phyloP scores from a whole-genome alignment of 176 grass and related monocot species.

The Alloteropsis semialata region DNA sequence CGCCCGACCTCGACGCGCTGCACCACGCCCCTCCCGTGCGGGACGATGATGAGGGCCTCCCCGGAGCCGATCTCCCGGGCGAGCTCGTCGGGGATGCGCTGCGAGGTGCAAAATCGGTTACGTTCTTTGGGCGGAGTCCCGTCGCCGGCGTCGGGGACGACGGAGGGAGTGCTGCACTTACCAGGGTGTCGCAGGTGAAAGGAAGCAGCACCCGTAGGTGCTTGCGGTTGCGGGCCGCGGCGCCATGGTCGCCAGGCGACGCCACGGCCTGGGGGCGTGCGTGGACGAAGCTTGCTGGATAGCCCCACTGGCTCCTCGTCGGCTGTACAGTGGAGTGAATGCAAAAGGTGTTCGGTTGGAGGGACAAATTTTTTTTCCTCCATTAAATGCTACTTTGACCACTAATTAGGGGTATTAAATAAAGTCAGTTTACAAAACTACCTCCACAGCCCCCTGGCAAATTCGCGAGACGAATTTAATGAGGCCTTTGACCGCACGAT shows the following conservation, averaged over 20 bases:
- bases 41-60: background rate
- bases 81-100: background rate
- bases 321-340: no score
- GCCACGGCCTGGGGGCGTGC: background rate
- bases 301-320: no score
- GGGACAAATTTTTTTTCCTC: no score
- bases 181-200: background rate
- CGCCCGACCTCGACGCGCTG: constrained; percentile 6
- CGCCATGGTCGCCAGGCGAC: background rate
- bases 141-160: background rate
- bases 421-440: no score
- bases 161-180: background rate
- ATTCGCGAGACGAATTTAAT: no score
- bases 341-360: no score
- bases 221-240: background rate
- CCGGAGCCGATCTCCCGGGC: background rate
- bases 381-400: no score
- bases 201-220: background rate
- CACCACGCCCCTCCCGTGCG: background rate
- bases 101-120: background rate
- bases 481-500: no score
- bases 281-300: no score
- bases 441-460: no score
- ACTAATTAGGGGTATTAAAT: no score
- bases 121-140: background rate